Evolutionary conservation across 345 rosid genomes (phyloP).

Genomic region (Syzygium grande): DNA sequence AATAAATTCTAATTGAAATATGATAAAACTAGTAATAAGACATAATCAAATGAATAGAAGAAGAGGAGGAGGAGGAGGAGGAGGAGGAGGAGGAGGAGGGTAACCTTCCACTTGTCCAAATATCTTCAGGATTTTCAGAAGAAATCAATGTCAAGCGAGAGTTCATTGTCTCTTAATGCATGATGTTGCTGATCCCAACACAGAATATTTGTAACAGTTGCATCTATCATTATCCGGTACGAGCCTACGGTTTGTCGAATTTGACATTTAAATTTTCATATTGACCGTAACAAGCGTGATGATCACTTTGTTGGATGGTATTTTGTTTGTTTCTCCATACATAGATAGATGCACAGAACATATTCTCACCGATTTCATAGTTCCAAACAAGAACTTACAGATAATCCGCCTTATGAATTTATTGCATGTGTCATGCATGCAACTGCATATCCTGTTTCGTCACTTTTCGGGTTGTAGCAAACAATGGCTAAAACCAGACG

Average conservation of each 20-base stretch:
- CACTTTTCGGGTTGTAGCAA: not conserved
- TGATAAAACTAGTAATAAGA: not conserved
- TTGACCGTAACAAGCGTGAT: not conserved
- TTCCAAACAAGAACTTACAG: not conserved
- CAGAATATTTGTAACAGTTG: not conserved
- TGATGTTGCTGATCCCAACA: not conserved
- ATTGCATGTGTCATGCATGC: not conserved
- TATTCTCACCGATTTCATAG: not conserved
- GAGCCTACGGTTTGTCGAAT: not conserved
- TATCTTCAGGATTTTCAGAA: not conserved
- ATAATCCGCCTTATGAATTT: not conserved
- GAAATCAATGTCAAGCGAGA: not conserved
- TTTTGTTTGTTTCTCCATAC: not conserved
- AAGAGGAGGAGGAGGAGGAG: not conserved
- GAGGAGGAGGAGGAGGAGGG: not conserved
- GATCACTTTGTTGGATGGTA: not conserved
- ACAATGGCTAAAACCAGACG: not conserved
- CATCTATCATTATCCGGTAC: not conserved
- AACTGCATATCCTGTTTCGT: not conserved
- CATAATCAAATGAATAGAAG: not conserved
- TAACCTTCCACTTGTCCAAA: not conserved
- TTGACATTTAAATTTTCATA: not conserved
- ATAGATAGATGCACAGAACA: not conserved
- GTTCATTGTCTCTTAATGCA: not conserved
- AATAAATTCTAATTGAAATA: not conserved